A percentile compares a stretch with the other conserved stretches of the same genome.
These are phyloP conservation scores for Phyllostachys edulis DNA, from an alignment of 176 grass and related monocot species.

Conservation along the genomic window DNA sequence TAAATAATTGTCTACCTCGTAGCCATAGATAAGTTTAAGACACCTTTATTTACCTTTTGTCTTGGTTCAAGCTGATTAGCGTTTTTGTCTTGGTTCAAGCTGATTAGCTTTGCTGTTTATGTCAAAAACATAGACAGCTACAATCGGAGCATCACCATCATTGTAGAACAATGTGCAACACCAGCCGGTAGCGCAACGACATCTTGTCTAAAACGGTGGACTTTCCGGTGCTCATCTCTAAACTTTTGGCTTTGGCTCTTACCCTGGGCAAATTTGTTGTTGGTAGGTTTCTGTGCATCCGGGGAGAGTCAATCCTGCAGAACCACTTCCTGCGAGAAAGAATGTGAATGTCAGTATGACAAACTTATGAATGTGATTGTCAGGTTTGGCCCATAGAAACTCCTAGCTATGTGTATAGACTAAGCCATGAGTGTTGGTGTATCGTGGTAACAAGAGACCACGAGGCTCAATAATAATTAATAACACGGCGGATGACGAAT, in stretches of 20 bases:
- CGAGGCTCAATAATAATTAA: neutral
- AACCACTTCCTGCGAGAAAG: neutral
- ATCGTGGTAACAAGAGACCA: neutral
- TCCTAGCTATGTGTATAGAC: neutral
- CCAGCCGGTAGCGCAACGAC: neutral
- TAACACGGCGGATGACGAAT: neutral
- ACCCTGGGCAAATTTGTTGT: neutral
- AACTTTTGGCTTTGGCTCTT: constrained; percentile 4
- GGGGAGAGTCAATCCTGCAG: neutral
- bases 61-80: no score
- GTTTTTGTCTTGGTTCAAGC: no score
- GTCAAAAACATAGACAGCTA: no score
- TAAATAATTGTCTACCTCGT: neutral
- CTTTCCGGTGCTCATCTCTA: constrained; percentile 24
- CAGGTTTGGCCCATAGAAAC: neutral
- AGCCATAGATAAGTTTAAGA: no score
- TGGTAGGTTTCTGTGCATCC: neutral
- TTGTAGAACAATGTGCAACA: constrained; percentile 48
- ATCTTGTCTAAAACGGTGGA: constrained; percentile 8
- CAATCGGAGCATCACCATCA: no score
- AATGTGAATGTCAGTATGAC: neutral
- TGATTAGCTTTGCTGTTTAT: no score
- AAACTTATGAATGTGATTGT: neutral
- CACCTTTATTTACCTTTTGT: no score
- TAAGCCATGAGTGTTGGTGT: neutral